Percentiles rank a stretch among this genome's conserved stretches.
phyloP scores from a whole-genome alignment of 2,329 filamentous ascomycete species.

The Berkeleyomyces basicola region DNA sequence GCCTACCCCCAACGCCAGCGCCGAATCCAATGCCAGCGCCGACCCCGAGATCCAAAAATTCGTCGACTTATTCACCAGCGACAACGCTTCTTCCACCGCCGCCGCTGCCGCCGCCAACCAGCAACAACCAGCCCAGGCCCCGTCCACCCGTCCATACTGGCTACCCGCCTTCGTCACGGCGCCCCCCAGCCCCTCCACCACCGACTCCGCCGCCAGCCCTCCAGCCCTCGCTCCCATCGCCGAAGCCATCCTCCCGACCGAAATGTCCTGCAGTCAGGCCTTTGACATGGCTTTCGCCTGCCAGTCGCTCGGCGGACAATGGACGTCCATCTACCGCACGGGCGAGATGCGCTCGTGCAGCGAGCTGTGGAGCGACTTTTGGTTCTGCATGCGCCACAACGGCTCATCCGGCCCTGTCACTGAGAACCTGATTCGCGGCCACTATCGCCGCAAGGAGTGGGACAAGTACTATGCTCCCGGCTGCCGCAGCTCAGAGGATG shows the following conservation, averaged over 20 bases:
- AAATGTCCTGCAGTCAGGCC: constrained; percentile 75
- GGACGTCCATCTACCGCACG: constrained; percentile 78
- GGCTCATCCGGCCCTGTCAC: constrained; percentile 43
- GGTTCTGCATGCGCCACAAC: constrained; percentile 81
- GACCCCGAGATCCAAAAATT: constrained; percentile 41
- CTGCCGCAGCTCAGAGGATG: constrained; percentile 63
- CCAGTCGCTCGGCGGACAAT: constrained; percentile 79
- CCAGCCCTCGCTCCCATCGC: constrained; percentile 26
- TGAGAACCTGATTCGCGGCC: constrained; percentile 44
- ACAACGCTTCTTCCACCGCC: constrained; percentile 18
- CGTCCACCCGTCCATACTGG: constrained; percentile 16
- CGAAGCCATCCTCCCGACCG: constrained; percentile 57
- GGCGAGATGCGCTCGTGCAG: constrained; percentile 61
- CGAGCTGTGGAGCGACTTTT: constrained; percentile 85
- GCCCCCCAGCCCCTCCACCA: constrained; percentile 20
- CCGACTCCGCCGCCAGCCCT: constrained; percentile 8
- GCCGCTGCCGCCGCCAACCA: constrained; percentile 13
- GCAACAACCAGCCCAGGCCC: constrained; percentile 16
- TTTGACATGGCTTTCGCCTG: constrained; percentile 94
- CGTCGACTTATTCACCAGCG: constrained; percentile 29
- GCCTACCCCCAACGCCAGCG: constrained; percentile 12
- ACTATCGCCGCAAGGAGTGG: constrained; percentile 49
- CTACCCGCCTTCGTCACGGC: constrained; percentile 20
- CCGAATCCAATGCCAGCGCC: constrained; percentile 14
- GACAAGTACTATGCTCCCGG: constrained; percentile 44